Evolutionary conservation across 192 early-diverging fungal genomes (phyloP), one percentile per base, ranked within the genome.

Genomic region (Podila verticillata): DNA sequence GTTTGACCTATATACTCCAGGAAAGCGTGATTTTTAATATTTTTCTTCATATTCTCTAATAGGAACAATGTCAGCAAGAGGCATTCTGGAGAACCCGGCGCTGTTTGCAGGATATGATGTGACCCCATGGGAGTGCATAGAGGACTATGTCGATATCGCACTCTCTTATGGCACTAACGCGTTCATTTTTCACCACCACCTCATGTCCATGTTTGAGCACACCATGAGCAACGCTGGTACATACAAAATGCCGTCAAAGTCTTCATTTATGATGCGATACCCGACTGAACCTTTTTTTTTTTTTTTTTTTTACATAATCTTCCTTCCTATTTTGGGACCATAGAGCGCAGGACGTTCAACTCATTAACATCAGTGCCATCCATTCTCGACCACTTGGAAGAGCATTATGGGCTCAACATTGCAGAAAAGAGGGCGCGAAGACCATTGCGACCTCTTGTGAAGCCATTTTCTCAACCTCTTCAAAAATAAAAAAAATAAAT

Each of bases 201-300:
- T 99, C 30, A 96, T 96, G 94, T 98, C 87, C 82, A 98, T 98
- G 96, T 86, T 96, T 64, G 96, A 98, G 65, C 86, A 87, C 51
- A 58, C 86, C 29, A 96, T 98, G 95, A 89, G 87, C 67, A 88
- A 88, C 57, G 86, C 92, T 8, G 75, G 75, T 72, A 68, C 31
- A 61, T 67, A 26, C 10, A 4, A 44, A 44, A 44, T n/a, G 61
- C 48, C 44, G 5, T 54, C 20, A n/a, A n/a, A n/a, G n/a, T 12
- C 10, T 35, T 22, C 29, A 60, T 34, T 24, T 20, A 44, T 31
- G 8, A 28, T 44, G 17, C 17, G 39, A n/a, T n/a, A n/a, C n/a
- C n/a, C n/a, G n/a, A n/a, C n/a, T n/a, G n/a, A n/a, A n/a, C n/a
- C n/a, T n/a, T 64, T 22, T 72, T 58, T 39, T 62, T 28, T 3